A percentile compares a stretch with the other conserved stretches of the same genome.
phyloP scores from a whole-genome alignment of 192 early-diverging fungal genomes.

The Dissophora globulifera region DNA sequence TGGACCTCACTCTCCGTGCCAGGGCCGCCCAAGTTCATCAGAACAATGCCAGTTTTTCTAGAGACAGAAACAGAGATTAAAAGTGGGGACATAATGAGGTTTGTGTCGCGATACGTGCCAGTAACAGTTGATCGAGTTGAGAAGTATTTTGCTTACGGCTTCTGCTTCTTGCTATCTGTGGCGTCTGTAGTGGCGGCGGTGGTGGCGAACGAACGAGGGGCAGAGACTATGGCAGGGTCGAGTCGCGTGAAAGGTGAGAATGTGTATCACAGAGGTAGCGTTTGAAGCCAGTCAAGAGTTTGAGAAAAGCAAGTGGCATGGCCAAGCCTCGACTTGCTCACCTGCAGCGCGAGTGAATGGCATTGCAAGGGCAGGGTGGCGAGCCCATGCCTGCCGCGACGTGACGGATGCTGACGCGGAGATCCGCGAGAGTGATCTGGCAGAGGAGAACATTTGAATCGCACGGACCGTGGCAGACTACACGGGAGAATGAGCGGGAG shows the following conservation, averaged over 20 bases:
- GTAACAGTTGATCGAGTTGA: neutral
- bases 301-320: neutral
- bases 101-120: too few species aligned
- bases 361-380: neutral
- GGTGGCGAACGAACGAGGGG: constrained; percentile 25
- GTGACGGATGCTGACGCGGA: neutral
- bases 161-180: constrained; percentile 19
- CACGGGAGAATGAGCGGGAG: neutral
- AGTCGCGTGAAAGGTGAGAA: neutral
- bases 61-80: neutral
- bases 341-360: constrained; percentile 21
- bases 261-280: too few species aligned
- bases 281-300: too few species aligned
- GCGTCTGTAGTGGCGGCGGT: neutral
- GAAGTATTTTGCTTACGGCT: constrained; percentile 27
- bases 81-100: neutral
- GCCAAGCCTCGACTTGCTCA: constrained; percentile 5
- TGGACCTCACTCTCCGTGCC: constrained; percentile 78
- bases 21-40: constrained; percentile 97
- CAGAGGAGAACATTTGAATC: constrained; percentile 44
- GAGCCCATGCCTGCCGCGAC: neutral
- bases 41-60: constrained; percentile 78
- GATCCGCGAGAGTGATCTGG: constrained; percentile 12
- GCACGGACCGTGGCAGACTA: too few species aligned
- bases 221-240: neutral